Evolutionary conservation across 495 filamentous ascomycete genomes (phyloP), one percentile per base, ranked within the genome.

Genomic region (Penicillium crystallinum): DNA sequence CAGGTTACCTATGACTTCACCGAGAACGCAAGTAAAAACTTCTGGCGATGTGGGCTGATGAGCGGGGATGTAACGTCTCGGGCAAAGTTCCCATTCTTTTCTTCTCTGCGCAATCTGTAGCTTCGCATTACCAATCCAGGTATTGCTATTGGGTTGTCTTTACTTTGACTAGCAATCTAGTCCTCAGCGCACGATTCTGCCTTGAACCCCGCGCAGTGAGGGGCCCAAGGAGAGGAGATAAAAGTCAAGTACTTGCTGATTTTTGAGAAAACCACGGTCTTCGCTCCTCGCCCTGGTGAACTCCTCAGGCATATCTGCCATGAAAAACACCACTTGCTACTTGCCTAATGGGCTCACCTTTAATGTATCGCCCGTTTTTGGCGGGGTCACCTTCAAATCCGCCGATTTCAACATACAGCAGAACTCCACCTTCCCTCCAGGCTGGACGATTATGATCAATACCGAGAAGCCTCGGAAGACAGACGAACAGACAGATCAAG

Each of bases 341-440:
- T 75, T 97, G 45, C 91, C 91, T 55, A 92, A 97, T 70, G 91
- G 90, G 61, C 88, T 90, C 71, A 87, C 77, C 57, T 78, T 93
- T 55, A 85, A 83, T 0, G 84, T 95, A 19, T 81, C 81, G 14
- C 86, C 89, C 4, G 88, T 95, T 30, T 97, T 95, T 65, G 89
- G 86, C 27, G 91, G 91, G 40, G 75, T 92, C 47, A 88, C 82
- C 59, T 97, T 97, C 83, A 92, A 90, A 63, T 80, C 82, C 27
- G 85, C 89, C 66, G 86, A 91, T 38, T 74, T 86, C 40, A 87
- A 76, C 53, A 64, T 75, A 8, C 81, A 42, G 21, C 29, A 87
- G 59, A 79, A 84, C 53, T 79, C 80, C 17, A 75, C 82, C 21
- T 91, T 95, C 55, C 89, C 90, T 2, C 80, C 86, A 2, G 91